Base-by-base conservation (phyloP, 2,329 filamentous ascomycete genomes). In the Arthrobotrys musiformis region DNA sequence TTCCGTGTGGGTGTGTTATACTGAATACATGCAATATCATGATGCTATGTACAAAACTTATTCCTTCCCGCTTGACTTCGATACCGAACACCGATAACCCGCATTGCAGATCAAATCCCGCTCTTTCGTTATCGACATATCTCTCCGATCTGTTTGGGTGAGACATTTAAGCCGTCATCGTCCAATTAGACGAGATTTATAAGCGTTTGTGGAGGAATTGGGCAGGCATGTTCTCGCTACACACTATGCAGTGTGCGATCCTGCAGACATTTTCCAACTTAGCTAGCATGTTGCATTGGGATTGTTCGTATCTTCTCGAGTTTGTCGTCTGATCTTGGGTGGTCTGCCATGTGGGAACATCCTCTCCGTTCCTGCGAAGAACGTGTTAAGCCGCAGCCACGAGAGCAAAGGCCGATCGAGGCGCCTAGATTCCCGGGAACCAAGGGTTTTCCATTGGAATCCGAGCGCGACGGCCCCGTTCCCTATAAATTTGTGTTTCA, bases 171-270 rank as follows among this genome's bases (percentile, higher is more conserved):
- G 66, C 66, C 66, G 48, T 77, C 42, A 70, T 67, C 66, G 50
- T 68, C 73, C 73, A 77, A 77, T 77, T 77, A 77, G 73, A 77
- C 73, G 73, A 70, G 66, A 60, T 67, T 22, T 56, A 35, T 60
- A 70, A 70, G 73, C 73, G 73, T 77, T 77, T 66, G 73, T 67
- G 73, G 58, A 70, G 64, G 60, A 66, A 70, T 44, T 54, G 56
- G 24, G 37, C 73, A 70, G 60, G 66, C 72, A 66, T 70, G 33
- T 56, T 50, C 73, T 77, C 73, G 73, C 73, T 77, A 77, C 73
- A 77, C 72, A 67, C 48, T 37, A 77, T 77, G 73, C 66, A 77
- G 52, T 54, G 60, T 70, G 73, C 73, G 67, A 70, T 77, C 63
- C 72, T 76, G 70, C 70, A 69, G 58, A 69, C 56, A 66, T 54